A percentile compares a stretch with the other conserved stretches of the same genome.
Evolutionary conservation across 768 basidiomycete genomes (phyloP).

Genomic region (Paxillus ammoniavirescens): DNA sequence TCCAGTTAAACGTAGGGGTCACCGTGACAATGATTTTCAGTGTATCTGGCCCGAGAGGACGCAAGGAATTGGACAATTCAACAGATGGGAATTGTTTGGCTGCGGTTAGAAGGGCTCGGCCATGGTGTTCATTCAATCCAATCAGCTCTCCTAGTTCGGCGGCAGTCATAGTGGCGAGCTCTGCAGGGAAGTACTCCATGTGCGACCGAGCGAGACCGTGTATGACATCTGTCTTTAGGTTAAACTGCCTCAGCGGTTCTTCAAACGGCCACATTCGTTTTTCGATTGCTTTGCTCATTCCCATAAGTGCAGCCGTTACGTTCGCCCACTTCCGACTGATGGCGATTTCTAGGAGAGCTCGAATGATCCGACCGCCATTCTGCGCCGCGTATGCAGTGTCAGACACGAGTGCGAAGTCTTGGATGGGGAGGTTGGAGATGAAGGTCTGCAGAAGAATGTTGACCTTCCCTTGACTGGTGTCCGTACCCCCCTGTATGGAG

Average conservation of each 20-base stretch:
- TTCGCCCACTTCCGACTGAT: slow-evolving; percentile 91
- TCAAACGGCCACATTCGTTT: slow-evolving; percentile 94
- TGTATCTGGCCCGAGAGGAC: slow-evolving; percentile 82
- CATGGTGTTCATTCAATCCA: slow-evolving; percentile 85
- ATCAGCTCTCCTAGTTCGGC: slow-evolving; percentile 74
- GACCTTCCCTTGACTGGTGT: slow-evolving; percentile 78
- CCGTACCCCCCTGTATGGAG: slow-evolving; percentile 54
- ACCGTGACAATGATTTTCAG: slow-evolving; percentile 72
- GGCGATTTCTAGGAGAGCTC: slow-evolving; percentile 93
- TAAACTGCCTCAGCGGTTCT: slow-evolving; percentile 83
- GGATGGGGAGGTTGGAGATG: slow-evolving; percentile 76
- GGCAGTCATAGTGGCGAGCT: slow-evolving; percentile 67
- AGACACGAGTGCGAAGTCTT: slow-evolving; percentile 96
- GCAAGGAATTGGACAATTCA: slow-evolving; percentile 62
- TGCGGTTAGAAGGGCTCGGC: slow-evolving; percentile 71
- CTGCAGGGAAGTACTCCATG: slow-evolving; percentile 72
- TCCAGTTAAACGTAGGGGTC: slow-evolving; percentile 77
- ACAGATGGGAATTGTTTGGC: slow-evolving; percentile 84
- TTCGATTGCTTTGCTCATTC: slow-evolving; percentile 91
- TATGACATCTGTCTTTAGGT: slow-evolving; percentile 73
- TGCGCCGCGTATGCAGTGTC: slow-evolving; percentile 94
- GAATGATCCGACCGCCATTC: slow-evolving; percentile 90
- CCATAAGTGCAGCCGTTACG: slow-evolving; percentile 75
- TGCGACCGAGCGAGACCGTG: slow-evolving; percentile 78
- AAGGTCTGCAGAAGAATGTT: slow-evolving; percentile 92